Base-by-base conservation (phyloP, 176 grass and related monocot genomes). In the Eragrostis curvula region DNA sequence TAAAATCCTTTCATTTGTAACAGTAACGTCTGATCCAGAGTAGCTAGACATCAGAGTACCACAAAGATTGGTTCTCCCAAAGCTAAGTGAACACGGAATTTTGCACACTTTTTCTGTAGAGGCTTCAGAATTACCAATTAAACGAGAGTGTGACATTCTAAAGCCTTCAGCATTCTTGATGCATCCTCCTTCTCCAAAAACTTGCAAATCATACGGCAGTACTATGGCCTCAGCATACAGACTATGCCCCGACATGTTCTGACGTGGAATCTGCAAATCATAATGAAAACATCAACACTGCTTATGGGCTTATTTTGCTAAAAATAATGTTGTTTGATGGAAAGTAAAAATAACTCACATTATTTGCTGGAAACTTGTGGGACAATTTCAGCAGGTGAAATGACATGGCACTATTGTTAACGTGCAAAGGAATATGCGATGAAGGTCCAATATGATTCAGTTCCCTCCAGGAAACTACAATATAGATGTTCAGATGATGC, bases 151-250 rank as follows among this genome's bases (percentile, higher is more conserved):
- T 75, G 39, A 39, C 29, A 89, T 82, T 84, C 18, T 81, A 87
- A 86, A 88, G 74, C 60, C 42, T 46, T 87, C 88, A 46, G 77
- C 83, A 87, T 78, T 66, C 76, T 84, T 56, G 40, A 70, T 80
- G 63, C 48, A 76, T 81, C 84, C 84, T 69, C 18, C 75, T 82
- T 62, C 68, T 50, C 88, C 86, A 66, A 71, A 30, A 88, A 89
- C 73, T 10, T 88, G 70, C 59, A 98, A 84, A 87, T 82, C 48
- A 55, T 87, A 91, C 55, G 90, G 92, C 60, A 87, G 84, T 74
- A 98, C 61, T 55, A 93, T 79, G 77, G 92, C 90, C 87, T 93
- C 96, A 51, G 90, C 96, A 86, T 90, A 95, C 53, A 94, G 73
- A 45, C 59, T 87, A 83, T 81, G 83, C n/a, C 24, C 78, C 48